Evolutionary conservation across 139 green algal species (phyloP).

Genomic region (Dunaliella primolecta): DNA sequence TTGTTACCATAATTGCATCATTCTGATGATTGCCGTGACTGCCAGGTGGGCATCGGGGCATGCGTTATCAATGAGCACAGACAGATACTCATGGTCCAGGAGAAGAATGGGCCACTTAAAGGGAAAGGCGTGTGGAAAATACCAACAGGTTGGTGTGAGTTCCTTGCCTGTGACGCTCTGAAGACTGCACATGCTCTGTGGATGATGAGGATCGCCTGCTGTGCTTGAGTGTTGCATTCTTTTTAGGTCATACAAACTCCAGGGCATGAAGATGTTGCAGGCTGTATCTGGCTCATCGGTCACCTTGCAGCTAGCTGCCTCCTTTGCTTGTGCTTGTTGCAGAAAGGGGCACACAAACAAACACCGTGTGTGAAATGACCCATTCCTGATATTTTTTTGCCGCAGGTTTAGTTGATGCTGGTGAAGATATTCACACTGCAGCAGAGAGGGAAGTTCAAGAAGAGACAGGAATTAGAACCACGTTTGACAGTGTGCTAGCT

Average conservation of each 20-base stretch:
- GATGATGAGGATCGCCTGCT: too few species aligned
- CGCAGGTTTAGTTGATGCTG: conserved; percentile 49
- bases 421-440: conserved; percentile 55
- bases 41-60: conserved; percentile 77
- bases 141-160: conserved; percentile 39
- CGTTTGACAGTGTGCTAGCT: conserved; percentile 63
- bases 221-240: too few species aligned
- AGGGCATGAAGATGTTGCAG: too few species aligned
- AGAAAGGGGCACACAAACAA: too few species aligned
- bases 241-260: too few species aligned
- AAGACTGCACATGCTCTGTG: background rate
- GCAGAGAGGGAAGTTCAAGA: conserved; percentile 67
- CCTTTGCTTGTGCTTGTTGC: too few species aligned
- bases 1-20: too few species aligned
- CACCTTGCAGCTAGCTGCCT: too few species aligned
- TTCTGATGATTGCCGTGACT: too few species aligned
- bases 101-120: conserved; percentile 67
- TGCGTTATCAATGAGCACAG: conserved; percentile 70
- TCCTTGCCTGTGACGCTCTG: background rate
- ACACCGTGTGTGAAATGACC: too few species aligned
- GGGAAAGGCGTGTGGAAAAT: conserved; percentile 82
- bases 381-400: too few species aligned
- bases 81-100: conserved; percentile 78
- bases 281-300: too few species aligned
- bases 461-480: conserved; percentile 47